Evolutionary conservation across 2,329 filamentous ascomycete genomes (phyloP), one percentile per base, ranked within the genome.

Genomic region (Fusarium sambucinum): DNA sequence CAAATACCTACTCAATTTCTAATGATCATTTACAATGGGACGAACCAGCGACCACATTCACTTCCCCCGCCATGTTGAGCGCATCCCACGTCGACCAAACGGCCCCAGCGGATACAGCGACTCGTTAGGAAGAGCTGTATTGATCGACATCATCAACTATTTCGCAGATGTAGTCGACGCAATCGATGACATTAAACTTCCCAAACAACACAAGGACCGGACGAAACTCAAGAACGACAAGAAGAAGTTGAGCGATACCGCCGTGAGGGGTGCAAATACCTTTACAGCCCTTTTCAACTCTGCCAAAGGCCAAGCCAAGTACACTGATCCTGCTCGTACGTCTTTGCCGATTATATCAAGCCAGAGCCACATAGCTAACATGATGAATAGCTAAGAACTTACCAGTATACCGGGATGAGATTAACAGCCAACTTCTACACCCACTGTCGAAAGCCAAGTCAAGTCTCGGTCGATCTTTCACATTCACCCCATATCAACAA

Each of bases 81-180:
- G 66, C 11, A 56, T 66, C 6, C 66, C 65, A 9, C 60, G 55
- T 23, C 65, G 66, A 27, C n/a, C 48, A 23, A 48, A 68, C n/a
- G 66, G 60, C 4, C 19, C 33, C 37, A 62, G 51, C 40, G 66
- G 66, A 23, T 68, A 68, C 14, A 51, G 57, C 25, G 66, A 68
- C 33, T 35, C 55, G 17, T 23, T 69, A 14, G 66, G 66, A 17
- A 65, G 66, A 53, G 66, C 66, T n/a, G 66, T 68, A 4, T 33
- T 68, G 42, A 69, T 68, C 30, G 65, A 62, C 16, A 68, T 68
- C 44, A 41, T 68, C 65, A 68, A 68, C 37, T 69, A 66, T 35
- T 61, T 68, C 2, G 66, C 66, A 38, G 65, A 68, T 40, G 65
- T 68, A 6, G 66, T 57, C 35, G 66, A 68, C 27, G 55, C 65